Base-by-base conservation (phyloP, 495 filamentous ascomycete species). In the Xylaria bambusicola region DNA sequence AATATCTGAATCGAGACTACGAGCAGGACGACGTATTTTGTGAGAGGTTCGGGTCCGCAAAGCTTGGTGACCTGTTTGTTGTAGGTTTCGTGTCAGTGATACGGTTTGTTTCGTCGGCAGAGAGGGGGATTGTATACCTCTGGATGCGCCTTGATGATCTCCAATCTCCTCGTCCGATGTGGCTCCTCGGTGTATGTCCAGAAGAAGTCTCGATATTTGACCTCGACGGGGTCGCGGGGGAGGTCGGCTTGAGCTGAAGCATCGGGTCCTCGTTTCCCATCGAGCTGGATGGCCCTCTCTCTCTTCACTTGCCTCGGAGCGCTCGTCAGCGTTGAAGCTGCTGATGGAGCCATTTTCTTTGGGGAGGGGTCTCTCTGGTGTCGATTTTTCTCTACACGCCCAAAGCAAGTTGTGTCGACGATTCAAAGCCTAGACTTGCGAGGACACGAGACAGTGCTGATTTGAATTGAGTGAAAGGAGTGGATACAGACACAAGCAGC, bases 141-240 rank as follows among this genome's bases (percentile, higher is more conserved):
- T 47, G 95, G 95, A 73, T 99, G 93, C 23, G 95, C 95, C 78
- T 97, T 97, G 77, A 99, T 97, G 65, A 99, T 99, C 56, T 92
- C 91, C 56, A 89, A 80, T 56, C 95, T 82, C 67, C 95, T 77
- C 40, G 94, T 93, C 59, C 91, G 84, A 75, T 99, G 95, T 42
- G 95, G 95, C 75, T 99, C 95, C 76, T 99, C 95, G 8, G 94
- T 97, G 66, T 98, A 97, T 26, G 95, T 96, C 95, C 96, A 96
- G 74, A 92, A 82, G 70, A 84, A 84, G 71, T 84, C 78, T 46
- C 72, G 71, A 65, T 77, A 73, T 47, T 70, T 74, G 20, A 68
- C 64, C 60, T 79, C 77, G 62, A 75, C 57, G 13, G 73, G 68
- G 26, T 75, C 71, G 54, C 63, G 62, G 17, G 65, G 56, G 9